Base-by-base conservation (phyloP, 139 green algal genomes). In the Volvox africanus region DNA sequence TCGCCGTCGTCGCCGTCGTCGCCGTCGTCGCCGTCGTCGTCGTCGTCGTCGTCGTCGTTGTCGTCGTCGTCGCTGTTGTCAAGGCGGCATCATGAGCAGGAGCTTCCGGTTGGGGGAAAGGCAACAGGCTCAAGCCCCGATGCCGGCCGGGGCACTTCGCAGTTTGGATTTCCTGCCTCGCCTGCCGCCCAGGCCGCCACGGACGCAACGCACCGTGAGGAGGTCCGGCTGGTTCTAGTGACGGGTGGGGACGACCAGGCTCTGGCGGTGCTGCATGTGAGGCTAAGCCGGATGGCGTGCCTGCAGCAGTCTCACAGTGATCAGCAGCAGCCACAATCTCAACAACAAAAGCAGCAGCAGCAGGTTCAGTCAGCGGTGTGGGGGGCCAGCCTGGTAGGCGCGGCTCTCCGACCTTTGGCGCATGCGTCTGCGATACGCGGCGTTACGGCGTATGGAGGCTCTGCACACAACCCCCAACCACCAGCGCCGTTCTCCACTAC, bases 201-300 rank as follows among this genome's bases (percentile, higher is more conserved):
- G 18, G 73, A 36, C n/a, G 73, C 1, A 1, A 19, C 28, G 28
- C 28, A 30, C 16, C 28, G 3, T 37, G 73, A 35, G 14, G 16
- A n/a, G 32, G n/a, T 2, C 61, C 50, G 33, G 37, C 55, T 91
- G 76, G 61, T 83, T 61, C 26, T 91, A 55, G 76, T 86, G 14
- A 86, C 61, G 33, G 87, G 87, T 18, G 87, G 87, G 17, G 87
- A 91, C 87, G 87, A 91, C 76, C 87, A 91, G 75, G 61, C 87
- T 0, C 33, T 91, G 33, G 67, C 68, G 9, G 33, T 80, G 14
- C 86, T 90, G 75, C 73, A 77, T 36, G 3, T 86, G 32, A n/a
- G 32, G 71, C 71, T 79, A 21, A 32, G 26, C 71, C 71, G 71
- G 71, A 30, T 18, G 67, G 67, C 67, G 67, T 26, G 67, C 22